Evolutionary conservation across 805 yeast genomes (phyloP).

Genomic region (Debaryomyces hansenii): DNA sequence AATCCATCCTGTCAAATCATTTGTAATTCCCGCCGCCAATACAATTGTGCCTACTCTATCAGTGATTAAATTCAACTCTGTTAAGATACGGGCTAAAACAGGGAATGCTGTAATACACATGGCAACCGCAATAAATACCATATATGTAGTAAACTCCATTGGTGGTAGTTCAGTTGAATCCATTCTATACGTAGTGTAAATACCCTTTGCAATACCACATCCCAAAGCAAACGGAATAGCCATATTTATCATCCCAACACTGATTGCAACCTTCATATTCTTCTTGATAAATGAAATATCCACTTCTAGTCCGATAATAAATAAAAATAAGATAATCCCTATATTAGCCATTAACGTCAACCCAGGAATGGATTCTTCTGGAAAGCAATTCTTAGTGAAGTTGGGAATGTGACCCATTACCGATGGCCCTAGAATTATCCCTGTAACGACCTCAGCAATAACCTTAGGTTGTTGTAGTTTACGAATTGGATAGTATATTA

Average conservation of each 20-base stretch:
- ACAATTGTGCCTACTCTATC: constrained; percentile 72
- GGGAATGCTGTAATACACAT: constrained; percentile 86
- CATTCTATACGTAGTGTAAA: constrained; percentile 49
- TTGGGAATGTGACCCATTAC: constrained; percentile 71
- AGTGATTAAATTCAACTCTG: constrained; percentile 67
- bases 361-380: constrained; percentile 60
- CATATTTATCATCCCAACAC: constrained; percentile 72
- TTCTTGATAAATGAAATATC: constrained; percentile 64
- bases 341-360: constrained; percentile 68
- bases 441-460: constrained; percentile 78
- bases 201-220: constrained; percentile 65
- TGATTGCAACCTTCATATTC: constrained; percentile 58
- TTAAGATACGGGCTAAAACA: constrained; percentile 73
- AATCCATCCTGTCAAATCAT: constrained; percentile 82
- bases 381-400: constrained; percentile 66
- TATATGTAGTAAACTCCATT: constrained; percentile 66
- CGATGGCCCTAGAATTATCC: constrained; percentile 73
- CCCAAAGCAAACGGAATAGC: constrained; percentile 82
- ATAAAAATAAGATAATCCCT: constrained; percentile 73
- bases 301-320: constrained; percentile 78
- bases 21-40: constrained; percentile 80
- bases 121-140: constrained; percentile 82
- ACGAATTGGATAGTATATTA: constrained; percentile 60
- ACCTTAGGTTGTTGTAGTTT: constrained; percentile 73
- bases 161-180: constrained; percentile 25